Conservation (phyloP, 805 yeast species). For the Hanseniaspora pseudoguilliermondii region DNA sequence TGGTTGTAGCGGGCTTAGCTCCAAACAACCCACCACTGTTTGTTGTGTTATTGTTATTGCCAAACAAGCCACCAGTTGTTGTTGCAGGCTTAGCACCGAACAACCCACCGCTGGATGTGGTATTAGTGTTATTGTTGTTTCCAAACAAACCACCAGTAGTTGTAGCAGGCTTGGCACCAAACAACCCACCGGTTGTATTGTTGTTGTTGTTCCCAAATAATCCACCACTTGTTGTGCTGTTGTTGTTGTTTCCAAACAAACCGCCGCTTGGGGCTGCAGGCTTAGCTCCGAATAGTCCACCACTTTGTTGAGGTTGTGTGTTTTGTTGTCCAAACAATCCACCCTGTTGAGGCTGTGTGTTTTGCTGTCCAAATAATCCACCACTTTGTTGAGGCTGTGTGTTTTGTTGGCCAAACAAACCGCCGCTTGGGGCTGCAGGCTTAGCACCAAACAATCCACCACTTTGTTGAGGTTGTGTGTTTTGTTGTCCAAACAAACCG, state of each 20-base stretch:
- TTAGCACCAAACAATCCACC: conserved; percentile 14
- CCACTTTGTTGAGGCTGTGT: conserved; percentile 18
- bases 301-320: conserved; percentile 18
- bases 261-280: conserved; percentile 21
- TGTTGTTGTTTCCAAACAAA: conserved; percentile 20
- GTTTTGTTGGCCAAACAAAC: conserved; percentile 31
- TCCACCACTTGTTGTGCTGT: conserved; percentile 25
- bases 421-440: conserved; percentile 19
- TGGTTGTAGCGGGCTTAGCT: conserved; percentile 12
- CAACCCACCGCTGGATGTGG: conserved; percentile 18
- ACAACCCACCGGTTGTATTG: conserved; percentile 16
- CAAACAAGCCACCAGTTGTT: conserved; percentile 30
- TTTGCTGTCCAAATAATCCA: conserved; percentile 22
- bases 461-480: conserved; percentile 17
- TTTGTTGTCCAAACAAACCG: conserved; percentile 17
- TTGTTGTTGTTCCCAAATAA: conserved; percentile 31
- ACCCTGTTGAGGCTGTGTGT: conserved; percentile 22
- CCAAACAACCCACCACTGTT: conserved; percentile 27
- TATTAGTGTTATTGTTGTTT: conserved; percentile 5
- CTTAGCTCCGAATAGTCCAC: conserved; percentile 24
- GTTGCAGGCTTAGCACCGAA: conserved; percentile 21
- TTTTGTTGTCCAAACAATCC: conserved; percentile 35
- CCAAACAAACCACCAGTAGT: conserved; percentile 19
- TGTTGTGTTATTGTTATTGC: conserved; percentile 21
- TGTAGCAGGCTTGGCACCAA: conserved; percentile 14